Base-by-base conservation (phyloP, 116 monocot species). In the Dioscorea cayenensis region DNA sequence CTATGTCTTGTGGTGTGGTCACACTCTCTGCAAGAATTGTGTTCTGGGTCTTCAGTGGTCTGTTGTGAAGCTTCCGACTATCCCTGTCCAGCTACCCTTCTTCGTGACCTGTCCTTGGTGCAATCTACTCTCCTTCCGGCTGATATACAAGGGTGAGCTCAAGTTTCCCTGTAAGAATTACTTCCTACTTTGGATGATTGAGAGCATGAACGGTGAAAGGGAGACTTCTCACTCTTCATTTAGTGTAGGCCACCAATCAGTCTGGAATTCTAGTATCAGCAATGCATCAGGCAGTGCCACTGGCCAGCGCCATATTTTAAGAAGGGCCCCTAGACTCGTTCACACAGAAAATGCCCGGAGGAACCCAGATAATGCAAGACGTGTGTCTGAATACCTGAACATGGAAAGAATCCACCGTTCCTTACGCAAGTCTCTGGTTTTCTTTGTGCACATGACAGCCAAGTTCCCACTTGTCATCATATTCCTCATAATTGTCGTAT, bases 81-180 rank as follows among this genome's bases (percentile, higher is more conserved):
- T 82, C 14, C 89, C 84, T 1, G 60, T 92, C 63, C 92, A 86
- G 61, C 78, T 92, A 27, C 92, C 92, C 1, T 70, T 92, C 51
- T 86, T 92, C 72, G 89, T 92, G 17, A 84, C 92, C 19, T 92
- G 92, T 69, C 92, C 92, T 13, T 92, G 92, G 92, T 92, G 92
- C 68, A 77, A 89, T 37, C 37, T 89, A 0, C 65, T 92, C 14
- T 89, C 92, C 22, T 80, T 92, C 38, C 86, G 92, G 0, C 64
- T 92, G 18, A 80, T 89, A 51, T 92, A 86, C 84, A 92, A 86
- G 67, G 92, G 89, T 21, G 76, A 80, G 18, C 84, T 92, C 28
- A 89, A 74, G 65, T 92, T 89, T 68, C 92, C 92, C 5, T 74
- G 82, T 67, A 92, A 92, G 63, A 92, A 92, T 71, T 92, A 76